These are phyloP conservation scores for Lyophyllum shimeji DNA, from an alignment of 768 basidiomycete species.

Conservation along the genomic window DNA sequence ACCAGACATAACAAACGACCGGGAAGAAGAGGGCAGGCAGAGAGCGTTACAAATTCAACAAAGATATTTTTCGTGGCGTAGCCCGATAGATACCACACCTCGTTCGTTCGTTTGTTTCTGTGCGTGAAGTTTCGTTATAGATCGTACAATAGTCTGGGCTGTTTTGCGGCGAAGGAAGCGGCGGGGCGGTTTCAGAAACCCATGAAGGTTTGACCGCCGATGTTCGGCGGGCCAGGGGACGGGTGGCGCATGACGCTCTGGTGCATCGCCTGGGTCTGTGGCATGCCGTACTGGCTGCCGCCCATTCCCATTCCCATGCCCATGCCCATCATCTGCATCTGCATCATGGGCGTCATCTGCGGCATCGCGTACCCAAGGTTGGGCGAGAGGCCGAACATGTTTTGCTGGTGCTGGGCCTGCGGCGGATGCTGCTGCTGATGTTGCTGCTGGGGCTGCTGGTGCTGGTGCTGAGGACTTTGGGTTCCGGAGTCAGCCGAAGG, in stretches of 20 bases:
- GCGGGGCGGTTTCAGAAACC: constrained; percentile 15
- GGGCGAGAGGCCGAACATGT: constrained; percentile 42
- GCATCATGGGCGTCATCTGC: constrained; percentile 64
- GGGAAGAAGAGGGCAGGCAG: constrained; percentile 18
- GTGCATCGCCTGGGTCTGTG: constrained; percentile 75
- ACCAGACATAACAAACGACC: constrained; percentile 2
- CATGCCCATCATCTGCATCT: constrained; percentile 54
- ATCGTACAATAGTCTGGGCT: background rate
- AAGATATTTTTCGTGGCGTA: background rate
- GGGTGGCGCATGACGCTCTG: constrained; percentile 84
- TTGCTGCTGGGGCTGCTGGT: constrained; percentile 33
- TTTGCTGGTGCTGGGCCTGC: constrained; percentile 43
- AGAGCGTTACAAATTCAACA: constrained; percentile 2
- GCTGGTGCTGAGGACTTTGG: constrained; percentile 41
- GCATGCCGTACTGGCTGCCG: constrained; percentile 48
- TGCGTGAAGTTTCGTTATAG: background rate
- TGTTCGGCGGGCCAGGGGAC: constrained; percentile 28
- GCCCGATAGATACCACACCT: background rate
- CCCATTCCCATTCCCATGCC: constrained; percentile 51
- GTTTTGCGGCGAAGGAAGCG: too few relatives aligned
- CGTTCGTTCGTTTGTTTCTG: background rate
- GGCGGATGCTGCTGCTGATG: constrained; percentile 32
- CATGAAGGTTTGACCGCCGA: constrained; percentile 44
- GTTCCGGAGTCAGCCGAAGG: constrained; percentile 33
- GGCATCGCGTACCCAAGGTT: constrained; percentile 58